Evolutionary conservation across 2,329 filamentous ascomycete genomes (phyloP), one percentile per base, ranked within the genome.

Genomic region (Ilyonectria robusta): DNA sequence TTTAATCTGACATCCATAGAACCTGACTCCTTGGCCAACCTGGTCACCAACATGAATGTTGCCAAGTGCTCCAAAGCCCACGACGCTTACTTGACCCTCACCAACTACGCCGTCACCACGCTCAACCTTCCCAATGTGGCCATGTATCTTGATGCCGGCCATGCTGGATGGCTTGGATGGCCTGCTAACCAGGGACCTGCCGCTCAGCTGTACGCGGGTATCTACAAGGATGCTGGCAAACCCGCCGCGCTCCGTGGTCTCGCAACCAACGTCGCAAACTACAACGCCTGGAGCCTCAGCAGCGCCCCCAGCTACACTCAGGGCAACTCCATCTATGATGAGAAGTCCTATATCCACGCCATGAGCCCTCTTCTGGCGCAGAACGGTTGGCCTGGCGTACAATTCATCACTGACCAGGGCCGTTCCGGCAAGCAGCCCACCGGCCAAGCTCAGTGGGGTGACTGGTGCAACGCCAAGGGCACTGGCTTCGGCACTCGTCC

Each of bases 401-500:
- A 84, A 72, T 86, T 87, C 78, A 84, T 88, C 72, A 79, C 83
- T 10, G 85, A 86, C 70, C 83, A 84, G 50, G 82, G 85, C 66
- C 89, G 91, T 54, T 82, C 78, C n/a, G 82, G 82, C 44, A 86
- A 86, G 74, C 89, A 91, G 71, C 90, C 87, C 60, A 90, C 88
- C 21, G 88, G 88, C 59, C 89, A 91, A 78, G 51, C 82, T 63
- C 78, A 83, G 60, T 91, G 89, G 88, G 90, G 89, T 47, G 84
- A 92, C 76, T 92, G 91, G 90, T 92, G 90, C 83, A 92, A 92
- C 73, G 84, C 88, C 67, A 85, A 82, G 35, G 87, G 86, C 35
- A 88, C 89, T 58, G 90, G 91, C 8, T 92, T 92, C 68, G 91
- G 91, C 66, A 79, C 80, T n/a, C 86, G 89, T n/a, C 89, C 90